Conservation (phyloP, 768 basidiomycete species). For the Leccinellum albellum region DNA sequence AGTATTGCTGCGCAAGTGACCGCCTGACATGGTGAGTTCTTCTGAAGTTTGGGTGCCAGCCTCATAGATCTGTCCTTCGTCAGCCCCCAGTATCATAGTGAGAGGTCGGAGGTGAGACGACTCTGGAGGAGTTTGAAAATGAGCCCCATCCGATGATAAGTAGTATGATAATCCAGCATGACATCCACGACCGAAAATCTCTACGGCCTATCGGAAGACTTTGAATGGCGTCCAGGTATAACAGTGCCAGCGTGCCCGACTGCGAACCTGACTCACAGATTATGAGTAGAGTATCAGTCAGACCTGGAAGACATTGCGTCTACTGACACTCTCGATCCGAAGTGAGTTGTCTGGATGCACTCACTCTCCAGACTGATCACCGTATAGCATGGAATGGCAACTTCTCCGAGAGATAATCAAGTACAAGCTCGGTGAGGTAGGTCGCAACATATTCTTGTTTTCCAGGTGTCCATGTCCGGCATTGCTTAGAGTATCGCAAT, state of each 20-base stretch:
- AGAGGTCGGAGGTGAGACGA: background rate
- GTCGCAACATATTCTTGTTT: background rate
- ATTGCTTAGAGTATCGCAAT: slow-evolving; percentile 44
- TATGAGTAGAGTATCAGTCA: slow-evolving; percentile 50
- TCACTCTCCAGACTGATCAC: slow-evolving; percentile 11
- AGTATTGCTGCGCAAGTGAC: slow-evolving; percentile 6
- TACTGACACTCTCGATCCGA: slow-evolving; percentile 62
- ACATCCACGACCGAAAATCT: slow-evolving; percentile 10
- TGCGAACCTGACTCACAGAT: slow-evolving; percentile 1
- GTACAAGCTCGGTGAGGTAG: slow-evolving; percentile 63
- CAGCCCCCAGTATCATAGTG: background rate
- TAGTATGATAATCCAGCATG: slow-evolving; percentile 15
- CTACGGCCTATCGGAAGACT: slow-evolving; percentile 22
- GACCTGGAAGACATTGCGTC: slow-evolving; percentile 60
- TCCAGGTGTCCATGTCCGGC: background rate
- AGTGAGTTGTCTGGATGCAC: slow-evolving; percentile 7
- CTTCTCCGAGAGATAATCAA: slow-evolving; percentile 70
- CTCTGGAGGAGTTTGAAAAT: background rate
- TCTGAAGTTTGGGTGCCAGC: background rate
- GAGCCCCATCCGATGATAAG: background rate
- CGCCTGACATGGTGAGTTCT: slow-evolving; percentile 12
- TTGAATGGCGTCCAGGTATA: slow-evolving; percentile 55
- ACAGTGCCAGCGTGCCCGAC: background rate
- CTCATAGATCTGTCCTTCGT: background rate
- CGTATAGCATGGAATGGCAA: slow-evolving; percentile 62